Percentiles rank a stretch among this genome's conserved stretches.
These are phyloP conservation scores for Psilocybe tampanensis DNA, from an alignment of 768 basidiomycete genomes.

Conservation along the genomic window DNA sequence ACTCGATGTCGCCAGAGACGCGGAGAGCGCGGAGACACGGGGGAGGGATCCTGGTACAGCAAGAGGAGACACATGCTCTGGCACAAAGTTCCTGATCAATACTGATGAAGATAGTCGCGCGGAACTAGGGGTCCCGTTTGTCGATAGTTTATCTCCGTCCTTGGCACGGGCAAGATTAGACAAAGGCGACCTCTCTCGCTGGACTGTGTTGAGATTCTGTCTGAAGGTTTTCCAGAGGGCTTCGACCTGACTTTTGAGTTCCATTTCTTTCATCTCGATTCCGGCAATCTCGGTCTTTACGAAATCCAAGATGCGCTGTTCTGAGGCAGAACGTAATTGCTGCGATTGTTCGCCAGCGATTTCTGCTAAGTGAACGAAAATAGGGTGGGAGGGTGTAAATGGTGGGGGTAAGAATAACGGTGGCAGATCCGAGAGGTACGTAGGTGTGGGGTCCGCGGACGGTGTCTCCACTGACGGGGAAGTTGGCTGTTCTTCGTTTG, in stretches of 20 bases:
- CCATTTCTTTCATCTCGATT: constrained; percentile 56
- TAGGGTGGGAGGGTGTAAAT: constrained; percentile 74
- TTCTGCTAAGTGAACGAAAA: constrained; percentile 65
- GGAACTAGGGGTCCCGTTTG: constrained; percentile 21
- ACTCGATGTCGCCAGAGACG: constrained; percentile 62
- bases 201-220: constrained; percentile 45
- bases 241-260: constrained; percentile 60
- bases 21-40: constrained; percentile 65
- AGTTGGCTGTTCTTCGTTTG: constrained; percentile 23
- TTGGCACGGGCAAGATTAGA: constrained; percentile 10
- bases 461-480: constrained; percentile 23
- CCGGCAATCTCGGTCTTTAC: constrained; percentile 56
- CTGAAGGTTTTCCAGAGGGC: constrained; percentile 63
- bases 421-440: constrained; percentile 54
- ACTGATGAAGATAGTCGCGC: constrained; percentile 27
- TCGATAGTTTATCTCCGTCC: constrained; percentile 9
- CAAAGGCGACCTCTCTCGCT: constrained; percentile 33
- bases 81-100: constrained; percentile 59
- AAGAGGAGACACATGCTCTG: constrained; percentile 43
- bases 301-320: constrained; percentile 56
- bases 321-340: constrained; percentile 54
- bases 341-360: constrained; percentile 59
- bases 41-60: constrained; percentile 39
- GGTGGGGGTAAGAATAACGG: constrained; percentile 76
- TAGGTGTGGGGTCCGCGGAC: constrained; percentile 29